Evolutionary conservation across 1,139 yeast genomes (phyloP).

Genomic region (Geotrichum bryndzae): DNA sequence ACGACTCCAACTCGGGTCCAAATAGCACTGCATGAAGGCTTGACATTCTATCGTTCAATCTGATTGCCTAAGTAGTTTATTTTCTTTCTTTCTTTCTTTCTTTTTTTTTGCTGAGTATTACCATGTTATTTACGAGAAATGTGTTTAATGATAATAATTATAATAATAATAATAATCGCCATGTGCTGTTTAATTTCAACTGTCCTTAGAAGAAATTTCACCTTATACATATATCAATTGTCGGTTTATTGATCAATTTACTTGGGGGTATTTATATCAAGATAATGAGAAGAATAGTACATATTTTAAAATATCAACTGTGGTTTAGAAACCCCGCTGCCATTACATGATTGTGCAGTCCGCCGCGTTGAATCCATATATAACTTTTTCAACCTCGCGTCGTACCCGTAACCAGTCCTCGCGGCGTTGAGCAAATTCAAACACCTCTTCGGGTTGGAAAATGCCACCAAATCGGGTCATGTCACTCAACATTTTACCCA

Average conservation of each 20-base stretch:
- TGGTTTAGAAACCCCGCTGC: constrained; percentile 6
- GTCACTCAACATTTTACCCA: constrained; percentile 80
- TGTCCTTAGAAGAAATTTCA: too few relatives aligned
- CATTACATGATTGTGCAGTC: constrained; percentile 48
- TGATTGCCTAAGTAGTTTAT: not conserved
- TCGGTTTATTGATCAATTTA: not conserved
- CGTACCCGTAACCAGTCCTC: constrained; percentile 78
- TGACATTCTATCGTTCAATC: not conserved
- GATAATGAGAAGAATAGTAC: not conserved
- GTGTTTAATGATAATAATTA: not conserved
- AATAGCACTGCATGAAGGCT: not conserved
- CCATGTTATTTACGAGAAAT: not conserved
- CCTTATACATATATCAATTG: too few relatives aligned
- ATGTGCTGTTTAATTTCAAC: not conserved
- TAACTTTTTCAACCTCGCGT: constrained; percentile 83
- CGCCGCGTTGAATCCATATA: constrained; percentile 77
- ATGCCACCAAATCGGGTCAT: constrained; percentile 82
- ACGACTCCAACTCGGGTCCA: constrained; percentile 7
- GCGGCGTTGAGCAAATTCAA: constrained; percentile 83
- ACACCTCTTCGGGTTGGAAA: constrained; percentile 85
- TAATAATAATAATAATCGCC: not conserved
- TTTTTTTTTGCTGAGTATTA: not conserved
- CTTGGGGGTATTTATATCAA: not conserved
- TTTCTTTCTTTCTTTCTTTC: not conserved
- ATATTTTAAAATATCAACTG: not conserved